Percentiles rank a stretch among this genome's conserved stretches.
phyloP scores from a whole-genome alignment of 352 stramenopile species.

The Phytophthora pinifolia region DNA sequence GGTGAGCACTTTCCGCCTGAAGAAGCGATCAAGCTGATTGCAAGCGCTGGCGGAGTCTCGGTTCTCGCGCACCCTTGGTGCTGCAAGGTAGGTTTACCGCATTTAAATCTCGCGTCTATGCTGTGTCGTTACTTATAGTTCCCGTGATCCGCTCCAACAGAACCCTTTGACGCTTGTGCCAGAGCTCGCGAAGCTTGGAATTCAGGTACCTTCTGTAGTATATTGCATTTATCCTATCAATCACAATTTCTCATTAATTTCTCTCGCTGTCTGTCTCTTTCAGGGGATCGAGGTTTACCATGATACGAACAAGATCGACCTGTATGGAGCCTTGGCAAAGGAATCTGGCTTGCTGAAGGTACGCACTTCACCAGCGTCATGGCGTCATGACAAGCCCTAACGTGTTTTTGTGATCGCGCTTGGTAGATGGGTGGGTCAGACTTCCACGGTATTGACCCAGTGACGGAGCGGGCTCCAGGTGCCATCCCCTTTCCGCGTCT shows the following conservation, averaged over 20 bases:
- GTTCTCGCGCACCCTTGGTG: slow-evolving; percentile 87
- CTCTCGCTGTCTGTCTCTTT: background rate
- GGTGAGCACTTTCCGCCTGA: slow-evolving; percentile 83
- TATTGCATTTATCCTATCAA: background rate
- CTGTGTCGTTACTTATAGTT: too few species aligned
- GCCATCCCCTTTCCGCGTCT: slow-evolving; percentile 73
- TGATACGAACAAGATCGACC: slow-evolving; percentile 78
- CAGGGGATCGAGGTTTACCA: slow-evolving; percentile 85
- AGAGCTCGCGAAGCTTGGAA: slow-evolving; percentile 67
- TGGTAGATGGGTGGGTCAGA: slow-evolving; percentile 76
- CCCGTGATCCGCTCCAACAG: slow-evolving; percentile 14
- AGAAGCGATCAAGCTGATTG: slow-evolving; percentile 86
- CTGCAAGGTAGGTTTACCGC: slow-evolving; percentile 53
- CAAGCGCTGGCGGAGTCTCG: slow-evolving; percentile 72
- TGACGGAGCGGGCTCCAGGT: slow-evolving; percentile 66
- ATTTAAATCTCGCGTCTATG: too few species aligned
- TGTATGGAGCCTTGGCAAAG: slow-evolving; percentile 73
- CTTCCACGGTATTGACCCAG: slow-evolving; percentile 81
- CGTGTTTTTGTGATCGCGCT: background rate
- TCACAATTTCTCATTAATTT: slow-evolving; percentile 1
- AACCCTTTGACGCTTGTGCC: slow-evolving; percentile 72
- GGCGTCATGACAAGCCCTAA: background rate
- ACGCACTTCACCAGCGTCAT: background rate
- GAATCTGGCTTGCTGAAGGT: slow-evolving; percentile 76
- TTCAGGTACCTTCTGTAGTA: slow-evolving; percentile 53